Base-by-base conservation (phyloP, 1,284 basidiomycete species). In the Ceratobasidium papillatum region DNA sequence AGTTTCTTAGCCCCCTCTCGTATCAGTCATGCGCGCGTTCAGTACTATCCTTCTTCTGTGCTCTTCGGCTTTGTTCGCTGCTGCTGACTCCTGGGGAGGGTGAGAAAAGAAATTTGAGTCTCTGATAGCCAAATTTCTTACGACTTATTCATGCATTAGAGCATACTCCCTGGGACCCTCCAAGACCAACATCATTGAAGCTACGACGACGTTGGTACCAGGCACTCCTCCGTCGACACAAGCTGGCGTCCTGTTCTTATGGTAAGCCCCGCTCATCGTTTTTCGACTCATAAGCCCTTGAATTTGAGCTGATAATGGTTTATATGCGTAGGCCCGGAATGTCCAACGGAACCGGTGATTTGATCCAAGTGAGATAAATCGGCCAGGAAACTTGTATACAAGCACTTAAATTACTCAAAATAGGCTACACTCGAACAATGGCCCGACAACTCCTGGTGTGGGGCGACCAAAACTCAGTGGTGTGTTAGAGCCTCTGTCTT, bases 81-180 rank as follows among this genome's bases (percentile, higher is more conserved):
- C 69, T 9, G 69, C 69, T n/a, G 69, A 72, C 56, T 59, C 69
- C 8, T 72, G 69, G 69, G 69, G 69, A 72, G 69, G 69, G 69
- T 72, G 36, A 41, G 69, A 47, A 17, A 22, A 12, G 7, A 38
- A 11, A 11, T 54, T 22, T 22, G 22, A 45, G n/a, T 30, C 41
- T 49, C 19, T 30, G 30, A 19, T 22, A 17, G 25, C 8, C 12
- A 56, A 27, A 3, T 2, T n/a, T 43, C 19, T 41, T 45, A 22
- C 45, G n/a, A n/a, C n/a, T n/a, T n/a, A n/a, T n/a, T 59, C 36
- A 12, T n/a, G 43, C n/a, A 14, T 17, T n/a, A 72, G 69, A 27
- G 54, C 69, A 12, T 72, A 72, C 27, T 72, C 69, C n/a, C 38
- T 72, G 22, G 69, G 69, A 17, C 69, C 69, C 8, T 22, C 69